Evolutionary conservation across 2,329 filamentous ascomycete species (phyloP).

Genomic region (Curvularia eragrostidis): DNA sequence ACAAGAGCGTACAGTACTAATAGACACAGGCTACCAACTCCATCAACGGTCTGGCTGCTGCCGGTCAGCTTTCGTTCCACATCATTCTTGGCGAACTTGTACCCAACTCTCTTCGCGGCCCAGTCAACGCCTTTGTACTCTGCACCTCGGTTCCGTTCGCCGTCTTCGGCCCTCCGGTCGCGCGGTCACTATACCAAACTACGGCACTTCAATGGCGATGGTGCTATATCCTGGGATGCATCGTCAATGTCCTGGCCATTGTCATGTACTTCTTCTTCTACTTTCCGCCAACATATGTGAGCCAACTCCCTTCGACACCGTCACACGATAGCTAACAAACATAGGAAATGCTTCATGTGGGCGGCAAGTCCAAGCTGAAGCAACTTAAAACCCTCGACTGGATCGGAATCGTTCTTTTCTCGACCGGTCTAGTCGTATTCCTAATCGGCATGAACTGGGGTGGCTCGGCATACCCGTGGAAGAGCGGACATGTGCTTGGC

Average conservation of each 20-base stretch:
- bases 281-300: constrained; percentile 43
- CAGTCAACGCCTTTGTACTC: constrained; percentile 47
- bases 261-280: constrained; percentile 48
- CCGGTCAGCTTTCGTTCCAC: constrained; percentile 50
- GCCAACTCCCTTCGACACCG: not conserved
- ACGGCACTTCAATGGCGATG: constrained; percentile 43
- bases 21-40: constrained; percentile 32
- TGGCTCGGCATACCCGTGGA: constrained; percentile 47
- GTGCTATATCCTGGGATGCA: constrained; percentile 41
- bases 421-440: constrained; percentile 54
- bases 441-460: constrained; percentile 57
- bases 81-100: constrained; percentile 50
- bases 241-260: constrained; percentile 39
- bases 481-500: constrained; percentile 44
- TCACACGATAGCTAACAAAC: not conserved
- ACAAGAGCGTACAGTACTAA: constrained; percentile 4
- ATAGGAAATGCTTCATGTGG: constrained; percentile 46
- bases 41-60: constrained; percentile 49
- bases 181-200: constrained; percentile 39
- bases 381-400: constrained; percentile 54
- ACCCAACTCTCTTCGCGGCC: constrained; percentile 40
- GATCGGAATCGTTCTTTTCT: constrained; percentile 56
- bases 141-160: constrained; percentile 41
- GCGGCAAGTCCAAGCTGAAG: constrained; percentile 45
- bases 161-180: constrained; percentile 42